Conservation (phyloP, 768 basidiomycete genomes). For the Inosperma sp. region DNA sequence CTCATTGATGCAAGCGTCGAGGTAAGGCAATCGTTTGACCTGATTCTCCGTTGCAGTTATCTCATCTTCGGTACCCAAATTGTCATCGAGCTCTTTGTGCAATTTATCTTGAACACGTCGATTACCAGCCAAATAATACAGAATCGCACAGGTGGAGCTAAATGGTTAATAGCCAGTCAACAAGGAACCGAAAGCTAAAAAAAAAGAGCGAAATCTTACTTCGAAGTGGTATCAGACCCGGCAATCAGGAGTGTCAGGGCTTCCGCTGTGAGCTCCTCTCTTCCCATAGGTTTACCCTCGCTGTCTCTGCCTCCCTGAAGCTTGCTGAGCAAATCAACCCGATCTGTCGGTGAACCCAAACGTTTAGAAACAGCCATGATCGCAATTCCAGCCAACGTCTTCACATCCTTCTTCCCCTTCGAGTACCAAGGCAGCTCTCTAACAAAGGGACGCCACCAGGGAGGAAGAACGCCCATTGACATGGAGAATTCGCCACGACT, state of each 20-base stretch:
- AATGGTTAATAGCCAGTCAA: slow-evolving; percentile 9
- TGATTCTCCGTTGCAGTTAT: slow-evolving; percentile 57
- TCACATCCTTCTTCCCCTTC: slow-evolving; percentile 59
- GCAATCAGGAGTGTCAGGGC: slow-evolving; percentile 82
- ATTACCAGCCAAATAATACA: slow-evolving; percentile 74
- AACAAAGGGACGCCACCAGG: slow-evolving; percentile 63
- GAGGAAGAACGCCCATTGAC: slow-evolving; percentile 73
- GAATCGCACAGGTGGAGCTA: slow-evolving; percentile 86
- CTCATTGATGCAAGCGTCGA: slow-evolving; percentile 87
- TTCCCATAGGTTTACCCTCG: slow-evolving; percentile 74
- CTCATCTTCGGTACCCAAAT: slow-evolving; percentile 54
- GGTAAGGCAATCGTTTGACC: slow-evolving; percentile 70
- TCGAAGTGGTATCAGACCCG: slow-evolving; percentile 90
- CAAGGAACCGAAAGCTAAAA: background rate
- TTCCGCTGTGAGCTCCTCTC: slow-evolving; percentile 84
- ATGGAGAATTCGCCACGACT: slow-evolving; percentile 85
- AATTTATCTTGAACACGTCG: slow-evolving; percentile 64
- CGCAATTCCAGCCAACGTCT: slow-evolving; percentile 73
- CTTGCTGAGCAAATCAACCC: slow-evolving; percentile 78
- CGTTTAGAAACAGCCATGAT: slow-evolving; percentile 78
- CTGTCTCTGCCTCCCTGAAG: slow-evolving; percentile 75
- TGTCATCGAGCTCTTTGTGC: slow-evolving; percentile 69
- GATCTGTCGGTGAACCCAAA: slow-evolving; percentile 60
- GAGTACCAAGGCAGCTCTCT: slow-evolving; percentile 73
- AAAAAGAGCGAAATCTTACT: slow-evolving; percentile 43